These are phyloP conservation scores for Baorangia bicolor DNA, from an alignment of 768 basidiomycete genomes.

Conservation along the genomic window DNA sequence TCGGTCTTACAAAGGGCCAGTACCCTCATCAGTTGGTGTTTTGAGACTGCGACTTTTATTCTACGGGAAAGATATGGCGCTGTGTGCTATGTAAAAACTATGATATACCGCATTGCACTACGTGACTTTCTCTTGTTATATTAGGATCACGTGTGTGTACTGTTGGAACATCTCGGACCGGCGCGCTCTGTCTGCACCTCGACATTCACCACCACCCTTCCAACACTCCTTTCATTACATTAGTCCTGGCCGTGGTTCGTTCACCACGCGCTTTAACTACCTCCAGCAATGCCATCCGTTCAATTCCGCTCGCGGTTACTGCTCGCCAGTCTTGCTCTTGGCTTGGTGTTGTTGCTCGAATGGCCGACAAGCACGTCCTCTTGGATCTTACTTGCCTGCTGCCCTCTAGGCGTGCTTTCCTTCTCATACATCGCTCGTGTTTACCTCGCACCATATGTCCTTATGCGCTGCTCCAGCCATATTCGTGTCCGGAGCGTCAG, in stretches of 20 bases:
- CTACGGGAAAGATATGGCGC: slow-evolving; percentile 17
- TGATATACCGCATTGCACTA: slow-evolving; percentile 24
- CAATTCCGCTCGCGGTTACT: slow-evolving; percentile 7
- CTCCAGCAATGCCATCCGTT: slow-evolving; percentile 6
- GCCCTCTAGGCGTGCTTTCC: slow-evolving; percentile 50
- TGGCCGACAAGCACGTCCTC: slow-evolving; percentile 30
- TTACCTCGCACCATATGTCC: slow-evolving; percentile 63
- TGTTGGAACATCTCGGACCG: neutral
- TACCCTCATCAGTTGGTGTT: slow-evolving; percentile 94
- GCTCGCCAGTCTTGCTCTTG: slow-evolving; percentile 12
- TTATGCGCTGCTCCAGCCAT: slow-evolving; percentile 56
- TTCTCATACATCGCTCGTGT: slow-evolving; percentile 62
- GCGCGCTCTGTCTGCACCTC: neutral
- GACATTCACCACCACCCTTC: neutral
- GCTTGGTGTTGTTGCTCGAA: slow-evolving; percentile 10
- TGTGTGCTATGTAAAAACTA: slow-evolving; percentile 24
- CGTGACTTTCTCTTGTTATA: slow-evolving; percentile 15
- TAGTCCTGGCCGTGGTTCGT: neutral
- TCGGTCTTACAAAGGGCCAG: slow-evolving; percentile 97
- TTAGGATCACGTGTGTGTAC: slow-evolving; percentile 17
- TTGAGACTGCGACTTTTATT: slow-evolving; percentile 41
- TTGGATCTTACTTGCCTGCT: slow-evolving; percentile 45
- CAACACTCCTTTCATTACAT: slow-evolving; percentile 3
- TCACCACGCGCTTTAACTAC: slow-evolving; percentile 2
- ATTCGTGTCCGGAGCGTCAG: slow-evolving; percentile 73